Base-by-base conservation (phyloP, 2,329 filamentous ascomycete species). In the Proliferodiscus dingleyae region DNA sequence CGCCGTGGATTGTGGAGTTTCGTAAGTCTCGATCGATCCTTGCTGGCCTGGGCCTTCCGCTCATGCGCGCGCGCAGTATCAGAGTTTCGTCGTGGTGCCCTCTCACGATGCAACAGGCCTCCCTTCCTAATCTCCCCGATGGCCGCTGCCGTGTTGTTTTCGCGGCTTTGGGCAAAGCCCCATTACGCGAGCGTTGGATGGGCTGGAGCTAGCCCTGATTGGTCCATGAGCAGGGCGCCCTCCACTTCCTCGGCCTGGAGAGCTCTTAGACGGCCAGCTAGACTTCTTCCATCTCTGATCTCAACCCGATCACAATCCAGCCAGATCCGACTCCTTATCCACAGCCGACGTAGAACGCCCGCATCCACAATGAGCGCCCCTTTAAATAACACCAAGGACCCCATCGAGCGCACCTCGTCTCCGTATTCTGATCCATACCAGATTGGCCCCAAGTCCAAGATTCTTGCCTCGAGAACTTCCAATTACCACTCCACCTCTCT, bases 401-500 rank as follows among this genome's bases (percentile, higher is more conserved):
- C 58, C 48, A 44, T 61, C 43, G 45, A 58, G 23, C 44, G 57
- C 26, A 49, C 54, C 33, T 43, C 54, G 34, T 61, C 60, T 51
- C 61, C 61, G 11, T 61, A 61, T 51, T 46, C 52, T 32, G 53
- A 62, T 49, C 59, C 60, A 13, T 43, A 41, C 26, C 42, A 53
- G 34, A 40, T 63, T 26, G 53, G 56, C 37, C 59, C 60, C 29
- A 55, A 56, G 43, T 57, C 56, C 36, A 51, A 55, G 47, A 43
- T 56, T 45, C 49, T 58, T 40, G 44, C 57, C 36, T 26, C 51
- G 18, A 45, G 54, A 37, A 58, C 51, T 41, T 50, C 50, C 45
- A 54, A 53, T 52, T 45, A 52, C 46, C 59, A 59, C 40, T 61
- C 57, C 28, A 54, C 57, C 39, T 57, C 53, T 42, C 56, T 61